Evolutionary conservation across 768 basidiomycete genomes (phyloP), one percentile per base, ranked within the genome.

Genomic region (Kwoniella botswanensis): DNA sequence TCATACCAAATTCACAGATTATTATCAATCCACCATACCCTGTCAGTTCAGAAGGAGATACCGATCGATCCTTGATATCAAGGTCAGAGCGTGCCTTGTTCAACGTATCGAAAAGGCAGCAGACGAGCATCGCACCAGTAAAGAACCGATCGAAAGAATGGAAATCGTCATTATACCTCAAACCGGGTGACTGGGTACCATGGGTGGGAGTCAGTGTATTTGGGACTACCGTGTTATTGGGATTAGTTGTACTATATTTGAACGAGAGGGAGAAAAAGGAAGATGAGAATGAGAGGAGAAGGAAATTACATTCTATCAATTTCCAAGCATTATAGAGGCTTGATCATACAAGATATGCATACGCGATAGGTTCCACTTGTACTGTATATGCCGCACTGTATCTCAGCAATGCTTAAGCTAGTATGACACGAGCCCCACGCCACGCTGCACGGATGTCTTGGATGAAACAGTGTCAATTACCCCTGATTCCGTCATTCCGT

Each of bases 161-260:
- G 97, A 91, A 89, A 78, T 88, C 90, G 62, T 91, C 96, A 84
- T 84, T 98, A 71, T 99, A 93, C 81, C 85, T 99, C 75, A 85
- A 94, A 41, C 97, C 97, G 2, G 97, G 97, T 18, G 92, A 93
- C 78, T 99, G 95, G 94, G 94, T 98, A 71, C 93, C 94, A 1
- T 95, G 91, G 93, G 97, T 99, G 15, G 95, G 92, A n/a, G 84
- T 93, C 52, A 93, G 92, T 0, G 90, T 96, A 0, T 85, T 96
- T 9, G 89, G 87, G 3, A 89, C 90, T 13, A 93, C 91, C 62
- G 78, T 88, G 11, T 77, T 93, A 55, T 84, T 99, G 55, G 93
- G 91, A 0, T 85, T 89, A 10, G 92, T 96, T 63, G 93, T 96
- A 52, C 87, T 95, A 44, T 88, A 93, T 56, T 82, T 99, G 79